phyloP scores from a whole-genome alignment of 768 basidiomycete species.

The Chalciporus piperatus region DNA sequence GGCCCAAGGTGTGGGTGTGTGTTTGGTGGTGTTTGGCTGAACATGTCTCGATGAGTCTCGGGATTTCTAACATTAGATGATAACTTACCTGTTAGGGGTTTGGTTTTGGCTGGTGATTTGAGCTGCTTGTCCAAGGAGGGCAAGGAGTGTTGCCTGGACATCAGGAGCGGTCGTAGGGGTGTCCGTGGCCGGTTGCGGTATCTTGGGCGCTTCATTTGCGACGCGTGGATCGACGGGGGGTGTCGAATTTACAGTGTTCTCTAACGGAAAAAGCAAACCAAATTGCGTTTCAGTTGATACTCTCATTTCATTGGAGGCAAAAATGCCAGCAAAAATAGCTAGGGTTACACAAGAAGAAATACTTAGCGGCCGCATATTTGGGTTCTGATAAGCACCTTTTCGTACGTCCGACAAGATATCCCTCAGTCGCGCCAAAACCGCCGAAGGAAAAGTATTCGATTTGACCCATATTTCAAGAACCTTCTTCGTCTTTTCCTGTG shows the following conservation, averaged over 20 bases:
- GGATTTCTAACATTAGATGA: conserved; percentile 1
- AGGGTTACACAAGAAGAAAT: conserved; percentile 67
- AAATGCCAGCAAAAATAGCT: conserved; percentile 47
- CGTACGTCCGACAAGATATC: conserved; percentile 63
- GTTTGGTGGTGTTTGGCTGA: conserved; percentile 66
- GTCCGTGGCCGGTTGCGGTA: conserved; percentile 25
- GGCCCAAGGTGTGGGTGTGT: conserved; percentile 45
- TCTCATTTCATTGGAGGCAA: conserved; percentile 52
- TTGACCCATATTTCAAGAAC: conserved; percentile 98
- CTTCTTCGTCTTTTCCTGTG: conserved; percentile 95
- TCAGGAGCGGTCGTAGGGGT: conserved; percentile 22
- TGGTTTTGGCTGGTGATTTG: conserved; percentile 38
- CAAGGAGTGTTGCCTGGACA: conserved; percentile 67
- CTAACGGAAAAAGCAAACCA: conserved; percentile 61
- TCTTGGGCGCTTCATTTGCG: conserved; percentile 30
- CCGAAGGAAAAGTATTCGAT: conserved; percentile 80
- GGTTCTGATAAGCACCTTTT: conserved; percentile 86
- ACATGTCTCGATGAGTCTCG: conserved; percentile 4
- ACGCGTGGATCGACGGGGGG: conserved; percentile 39
- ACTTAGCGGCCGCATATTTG: conserved; percentile 76
- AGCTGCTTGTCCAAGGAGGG: conserved; percentile 66
- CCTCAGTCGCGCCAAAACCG: conserved; percentile 69
- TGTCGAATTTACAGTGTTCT: conserved; percentile 40
- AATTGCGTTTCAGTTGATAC: conserved; percentile 59
- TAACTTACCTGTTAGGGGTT: conserved; percentile 37